These are phyloP conservation scores for Bruguiera sexangula DNA, from an alignment of 345 rosid genomes.

Conservation along the genomic window DNA sequence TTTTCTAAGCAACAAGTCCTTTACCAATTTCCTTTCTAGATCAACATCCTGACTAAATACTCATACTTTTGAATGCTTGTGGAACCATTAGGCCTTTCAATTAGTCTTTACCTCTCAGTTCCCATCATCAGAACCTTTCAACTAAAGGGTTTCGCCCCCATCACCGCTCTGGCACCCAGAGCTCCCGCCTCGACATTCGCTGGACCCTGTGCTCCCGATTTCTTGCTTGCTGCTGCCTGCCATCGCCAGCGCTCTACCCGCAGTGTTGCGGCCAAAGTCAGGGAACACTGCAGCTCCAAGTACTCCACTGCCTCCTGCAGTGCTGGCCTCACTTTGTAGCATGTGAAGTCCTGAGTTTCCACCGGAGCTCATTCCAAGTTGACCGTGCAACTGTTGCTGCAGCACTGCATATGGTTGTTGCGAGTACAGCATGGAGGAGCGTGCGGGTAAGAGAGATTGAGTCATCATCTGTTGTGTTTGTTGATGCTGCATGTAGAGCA, in stretches of 20 bases:
- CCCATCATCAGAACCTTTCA: slow-evolving; percentile 75
- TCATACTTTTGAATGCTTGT: neutral
- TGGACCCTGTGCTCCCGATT: slow-evolving; percentile 54
- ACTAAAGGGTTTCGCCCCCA: slow-evolving; percentile 87
- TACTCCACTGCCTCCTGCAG: slow-evolving; percentile 65
- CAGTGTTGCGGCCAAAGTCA: slow-evolving; percentile 54
- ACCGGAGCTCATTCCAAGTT: slow-evolving; percentile 83
- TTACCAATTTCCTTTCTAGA: slow-evolving; percentile 1
- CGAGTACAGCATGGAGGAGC: slow-evolving; percentile 81
- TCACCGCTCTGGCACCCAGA: slow-evolving; percentile 63
- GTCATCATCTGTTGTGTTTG: slow-evolving; percentile 89
- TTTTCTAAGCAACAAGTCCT: slow-evolving; percentile 10
- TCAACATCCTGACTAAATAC: slow-evolving; percentile 12
- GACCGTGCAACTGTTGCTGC: slow-evolving; percentile 87
- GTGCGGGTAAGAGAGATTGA: slow-evolving; percentile 84
- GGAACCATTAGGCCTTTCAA: too few relatives aligned
- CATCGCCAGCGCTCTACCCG: slow-evolving; percentile 39
- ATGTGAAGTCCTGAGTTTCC: slow-evolving; percentile 60
- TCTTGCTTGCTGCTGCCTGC: slow-evolving; percentile 77
- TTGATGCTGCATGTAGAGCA: slow-evolving; percentile 85
- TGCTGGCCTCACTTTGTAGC: slow-evolving; percentile 51
- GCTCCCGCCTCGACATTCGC: slow-evolving; percentile 80
- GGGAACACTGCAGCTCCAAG: slow-evolving; percentile 63
- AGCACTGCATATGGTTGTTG: slow-evolving; percentile 77
- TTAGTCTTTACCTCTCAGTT: slow-evolving; percentile 38